Base-by-base conservation (phyloP, 2,329 filamentous ascomycete species). In the Penicillium paneum region DNA sequence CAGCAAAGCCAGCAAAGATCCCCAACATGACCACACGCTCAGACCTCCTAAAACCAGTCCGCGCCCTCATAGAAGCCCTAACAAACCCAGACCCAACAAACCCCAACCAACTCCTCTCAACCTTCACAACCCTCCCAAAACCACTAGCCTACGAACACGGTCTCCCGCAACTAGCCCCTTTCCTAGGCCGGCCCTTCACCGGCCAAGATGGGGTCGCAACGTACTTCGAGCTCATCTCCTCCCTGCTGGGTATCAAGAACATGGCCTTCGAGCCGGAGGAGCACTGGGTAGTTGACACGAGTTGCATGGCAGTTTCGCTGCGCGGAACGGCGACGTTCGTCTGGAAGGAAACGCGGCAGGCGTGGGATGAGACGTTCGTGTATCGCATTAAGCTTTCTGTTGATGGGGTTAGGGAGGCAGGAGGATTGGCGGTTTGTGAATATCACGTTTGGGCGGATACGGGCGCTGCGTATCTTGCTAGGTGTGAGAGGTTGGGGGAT, bases 361-460 rank as follows among this genome's bases (percentile, higher is more conserved):
- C 57, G 7, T 77, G 75, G 75, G 62, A 74, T 40, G 75, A 77
- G 61, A 67, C 65, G 7, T 77, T 77, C 58, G 58, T 64, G 12
- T 77, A 76, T 63, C 63, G 70, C 31, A 59, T 77, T 39, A 66
- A 61, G 39, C 58, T 76, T 49, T 69, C 66, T n/a, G 57, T 63
- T 54, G 67, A 74, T 31, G 36, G 28, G 40, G 7, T 8, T 29
- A 4, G 36, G 10, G 45, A 42, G 12, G 15, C 5, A 5, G 56
- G 43, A 10, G 46, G 38, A 35, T 51, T 68, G 42, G 74, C 71
- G 55, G 68, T 77, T n/a, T 64, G 62, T 31, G 71, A 69, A 48
- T 77, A 76, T 67, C 62, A 69, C 39, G 67, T 77, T 28, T 77
- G 75, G 75, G 74, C 72, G 15, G 75, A 77, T 70, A 74, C 72